A percentile compares a stretch with the other conserved stretches of the same genome.
phyloP scores from a whole-genome alignment of 345 rosid species.

The Brassica carinata region DNA sequence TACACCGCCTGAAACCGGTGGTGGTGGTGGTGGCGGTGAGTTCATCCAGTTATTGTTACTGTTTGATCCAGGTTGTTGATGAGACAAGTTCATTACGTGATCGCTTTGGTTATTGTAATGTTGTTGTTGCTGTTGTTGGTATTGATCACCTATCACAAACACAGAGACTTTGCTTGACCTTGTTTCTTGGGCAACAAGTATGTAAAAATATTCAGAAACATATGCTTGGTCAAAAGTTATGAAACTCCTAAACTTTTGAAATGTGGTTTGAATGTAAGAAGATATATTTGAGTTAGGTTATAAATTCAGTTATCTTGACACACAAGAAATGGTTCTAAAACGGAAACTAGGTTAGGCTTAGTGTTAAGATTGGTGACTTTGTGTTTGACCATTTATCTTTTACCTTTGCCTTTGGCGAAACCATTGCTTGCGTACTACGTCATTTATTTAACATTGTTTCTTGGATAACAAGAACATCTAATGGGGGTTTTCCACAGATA shows the following conservation, averaged over 20 bases:
- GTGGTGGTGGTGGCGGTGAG: conserved; percentile 41
- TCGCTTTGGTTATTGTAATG: conserved; percentile 44
- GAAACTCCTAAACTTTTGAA: not conserved
- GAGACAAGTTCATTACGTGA: conserved; percentile 21
- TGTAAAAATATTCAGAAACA: not conserved
- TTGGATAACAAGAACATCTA: conserved; percentile 10
- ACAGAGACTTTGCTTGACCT: not conserved
- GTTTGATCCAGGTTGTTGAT: not conserved
- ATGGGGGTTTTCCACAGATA: not conserved
- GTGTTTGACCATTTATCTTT: not conserved
- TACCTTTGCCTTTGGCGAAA: conserved; percentile 11
- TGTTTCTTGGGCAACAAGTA: not conserved
- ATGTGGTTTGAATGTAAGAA: not conserved
- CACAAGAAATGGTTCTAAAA: conserved; percentile 11
- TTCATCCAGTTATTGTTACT: conserved; percentile 42
- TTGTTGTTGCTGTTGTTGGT: conserved; percentile 37
- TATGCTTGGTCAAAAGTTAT: not conserved
- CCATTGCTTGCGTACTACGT: conserved; percentile 32
- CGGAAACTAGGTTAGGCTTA: not conserved
- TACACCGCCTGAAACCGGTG: conserved; percentile 24
- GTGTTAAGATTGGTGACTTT: not conserved
- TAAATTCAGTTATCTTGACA: not conserved
- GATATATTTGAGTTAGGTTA: not conserved
- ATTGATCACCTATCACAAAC: conserved; percentile 27
- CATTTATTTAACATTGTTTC: conserved; percentile 32